These are phyloP conservation scores for Brachypodium distachyon DNA, from an alignment of 202 grass and related monocot genomes.

Conservation along the genomic window DNA sequence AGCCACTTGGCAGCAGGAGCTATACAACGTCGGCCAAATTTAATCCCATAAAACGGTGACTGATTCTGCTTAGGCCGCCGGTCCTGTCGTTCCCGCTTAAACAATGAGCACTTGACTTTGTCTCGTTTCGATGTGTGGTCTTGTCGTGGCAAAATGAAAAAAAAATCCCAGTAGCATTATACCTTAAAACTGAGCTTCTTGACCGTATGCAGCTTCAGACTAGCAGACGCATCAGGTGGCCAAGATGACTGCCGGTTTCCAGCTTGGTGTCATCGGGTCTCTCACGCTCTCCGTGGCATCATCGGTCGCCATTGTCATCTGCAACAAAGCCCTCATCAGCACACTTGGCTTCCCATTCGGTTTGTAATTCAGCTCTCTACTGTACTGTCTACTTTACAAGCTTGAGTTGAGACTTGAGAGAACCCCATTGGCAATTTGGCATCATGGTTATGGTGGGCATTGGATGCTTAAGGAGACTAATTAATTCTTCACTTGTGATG, in stretches of 20 bases:
- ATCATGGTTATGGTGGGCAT: too few relatives aligned
- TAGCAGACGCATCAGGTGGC: constrained; percentile 1
- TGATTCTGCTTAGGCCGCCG: not conserved
- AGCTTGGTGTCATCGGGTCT: constrained; percentile 73
- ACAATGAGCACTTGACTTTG: not conserved
- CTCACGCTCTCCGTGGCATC: constrained; percentile 66
- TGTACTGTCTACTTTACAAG: not conserved
- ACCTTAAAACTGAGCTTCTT: not conserved
- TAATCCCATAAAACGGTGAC: not conserved
- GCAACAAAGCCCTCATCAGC: constrained; percentile 89
- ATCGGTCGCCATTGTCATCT: constrained; percentile 80
- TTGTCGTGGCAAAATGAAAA: not conserved
- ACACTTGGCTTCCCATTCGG: constrained; percentile 72
- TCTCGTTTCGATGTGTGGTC: not conserved
- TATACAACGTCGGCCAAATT: not conserved
- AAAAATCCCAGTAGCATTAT: too few relatives aligned
- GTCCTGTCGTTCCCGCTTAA: not conserved
- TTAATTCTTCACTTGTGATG: not conserved
- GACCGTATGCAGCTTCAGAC: constrained; percentile 12
- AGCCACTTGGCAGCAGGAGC: not conserved
- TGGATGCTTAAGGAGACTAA: too few relatives aligned
- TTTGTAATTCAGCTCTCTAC: not conserved
- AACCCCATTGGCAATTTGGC: not conserved
- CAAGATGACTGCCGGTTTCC: constrained; percentile 54
- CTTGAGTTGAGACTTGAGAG: too few relatives aligned